Conservation (phyloP, 139 green algal species). For the Desmodesmus armatus region DNA sequence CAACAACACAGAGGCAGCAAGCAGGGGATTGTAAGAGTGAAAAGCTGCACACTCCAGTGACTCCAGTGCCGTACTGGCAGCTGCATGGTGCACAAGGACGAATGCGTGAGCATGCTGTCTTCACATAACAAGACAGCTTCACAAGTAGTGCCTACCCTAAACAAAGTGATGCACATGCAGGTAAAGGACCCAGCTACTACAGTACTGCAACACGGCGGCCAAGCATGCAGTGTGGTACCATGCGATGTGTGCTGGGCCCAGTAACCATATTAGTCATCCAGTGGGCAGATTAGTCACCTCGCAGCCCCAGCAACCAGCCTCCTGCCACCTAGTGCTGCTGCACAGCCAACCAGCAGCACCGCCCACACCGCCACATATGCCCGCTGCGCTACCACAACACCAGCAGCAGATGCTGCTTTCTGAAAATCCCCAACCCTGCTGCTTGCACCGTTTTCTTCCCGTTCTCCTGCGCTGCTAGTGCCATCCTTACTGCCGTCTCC, state of each 20-base stretch:
- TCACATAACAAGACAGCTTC: too few relatives aligned
- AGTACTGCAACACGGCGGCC: too few relatives aligned
- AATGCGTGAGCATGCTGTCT: too few relatives aligned
- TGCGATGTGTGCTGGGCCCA: too few relatives aligned
- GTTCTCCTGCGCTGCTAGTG: neutral
- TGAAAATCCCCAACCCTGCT: neutral
- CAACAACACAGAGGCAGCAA: neutral
- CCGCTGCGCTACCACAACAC: neutral
- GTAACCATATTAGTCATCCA: too few relatives aligned
- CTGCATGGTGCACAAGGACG: neutral
- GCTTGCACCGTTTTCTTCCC: too few relatives aligned
- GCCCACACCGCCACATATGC: neutral
- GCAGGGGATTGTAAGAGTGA: neutral
- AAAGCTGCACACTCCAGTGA: neutral
- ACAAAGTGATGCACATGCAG: too few relatives aligned
- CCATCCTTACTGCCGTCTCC: neutral
- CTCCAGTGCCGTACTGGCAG: too few relatives aligned
- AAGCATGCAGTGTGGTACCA: too few relatives aligned
- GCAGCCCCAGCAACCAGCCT: neutral
- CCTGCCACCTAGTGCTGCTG: constrained; percentile 8
- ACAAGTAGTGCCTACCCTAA: too few relatives aligned
- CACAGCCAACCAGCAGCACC: neutral
- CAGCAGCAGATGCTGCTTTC: neutral
- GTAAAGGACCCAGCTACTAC: too few relatives aligned
- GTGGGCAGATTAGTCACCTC: too few relatives aligned